phyloP scores from a whole-genome alignment of 176 grass and related monocot genomes.

The Thinopyrum elongatum region DNA sequence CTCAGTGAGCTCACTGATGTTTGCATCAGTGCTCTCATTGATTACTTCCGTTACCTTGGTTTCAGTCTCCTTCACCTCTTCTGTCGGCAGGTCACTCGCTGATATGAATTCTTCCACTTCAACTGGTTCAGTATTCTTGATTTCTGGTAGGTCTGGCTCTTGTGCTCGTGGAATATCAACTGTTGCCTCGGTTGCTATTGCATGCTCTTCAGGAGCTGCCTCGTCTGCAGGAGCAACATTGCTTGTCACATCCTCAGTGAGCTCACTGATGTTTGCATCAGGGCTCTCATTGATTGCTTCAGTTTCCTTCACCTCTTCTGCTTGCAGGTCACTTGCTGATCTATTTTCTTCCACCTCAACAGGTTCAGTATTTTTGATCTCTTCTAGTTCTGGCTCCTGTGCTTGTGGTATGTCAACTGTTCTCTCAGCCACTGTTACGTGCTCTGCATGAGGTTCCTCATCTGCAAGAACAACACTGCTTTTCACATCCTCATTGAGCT shows the following conservation, averaged over 20 bases:
- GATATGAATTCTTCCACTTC: neutral
- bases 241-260: neutral
- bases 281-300: conserved; percentile 23
- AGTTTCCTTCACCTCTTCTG: neutral
- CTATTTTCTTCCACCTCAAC: neutral
- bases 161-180: conserved; percentile 18
- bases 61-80: conserved; percentile 16
- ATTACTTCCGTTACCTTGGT: conserved; percentile 18
- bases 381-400: neutral
- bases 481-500: neutral
- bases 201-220: conserved; percentile 2
- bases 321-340: neutral
- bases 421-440: neutral
- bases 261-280: neutral
- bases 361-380: neutral
- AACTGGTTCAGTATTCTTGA: neutral
- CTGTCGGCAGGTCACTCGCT: neutral
- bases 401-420: neutral
- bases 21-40: conserved; percentile 11
- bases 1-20: neutral
- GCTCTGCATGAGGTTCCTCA: neutral
- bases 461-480: neutral
- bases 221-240: neutral
- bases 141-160: conserved; percentile 19
- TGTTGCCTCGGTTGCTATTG: neutral